Percentiles rank a stretch among this genome's conserved stretches.
phyloP scores from a whole-genome alignment of 257 asterid species.

The Echium plantagineum region DNA sequence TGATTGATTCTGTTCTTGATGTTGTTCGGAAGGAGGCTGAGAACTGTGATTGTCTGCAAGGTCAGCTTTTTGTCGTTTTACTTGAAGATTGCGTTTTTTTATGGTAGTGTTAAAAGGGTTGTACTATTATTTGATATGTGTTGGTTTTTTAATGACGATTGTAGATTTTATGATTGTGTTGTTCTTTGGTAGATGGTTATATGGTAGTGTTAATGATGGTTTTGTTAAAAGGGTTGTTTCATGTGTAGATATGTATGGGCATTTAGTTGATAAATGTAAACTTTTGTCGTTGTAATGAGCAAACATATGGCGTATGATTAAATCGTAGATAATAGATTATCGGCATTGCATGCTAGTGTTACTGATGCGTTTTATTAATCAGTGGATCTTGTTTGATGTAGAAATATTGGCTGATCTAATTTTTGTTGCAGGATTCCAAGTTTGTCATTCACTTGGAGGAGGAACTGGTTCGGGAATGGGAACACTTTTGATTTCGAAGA shows the following conservation, averaged over 20 bases:
- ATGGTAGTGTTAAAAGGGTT: background rate
- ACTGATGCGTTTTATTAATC: background rate
- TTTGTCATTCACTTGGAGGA: constrained; percentile 88
- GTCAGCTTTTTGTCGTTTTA: constrained; percentile 9
- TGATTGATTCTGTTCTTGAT: constrained; percentile 79
- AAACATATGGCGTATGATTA: background rate
- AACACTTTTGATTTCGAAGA: constrained; percentile 79
- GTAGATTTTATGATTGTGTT: no score
- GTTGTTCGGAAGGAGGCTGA: constrained; percentile 87
- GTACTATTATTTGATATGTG: background rate
- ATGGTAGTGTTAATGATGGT: no score
- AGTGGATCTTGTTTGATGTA: no score
- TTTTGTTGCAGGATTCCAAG: constrained; percentile 58
- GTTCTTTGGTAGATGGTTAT: no score
- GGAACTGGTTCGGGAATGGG: constrained; percentile 98
- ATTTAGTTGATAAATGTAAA: no score
- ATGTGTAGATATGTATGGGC: no score
- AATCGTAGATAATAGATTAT: background rate
- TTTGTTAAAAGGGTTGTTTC: no score
- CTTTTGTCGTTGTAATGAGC: no score
- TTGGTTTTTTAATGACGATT: no score
- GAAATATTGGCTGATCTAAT: background rate
- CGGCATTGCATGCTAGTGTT: no score
- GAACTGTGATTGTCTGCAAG: constrained; percentile 91
- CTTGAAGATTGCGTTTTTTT: background rate